These are phyloP conservation scores for Arxiozyma slooffiae DNA, from an alignment of 1,139 yeast species.

Conservation along the genomic window DNA sequence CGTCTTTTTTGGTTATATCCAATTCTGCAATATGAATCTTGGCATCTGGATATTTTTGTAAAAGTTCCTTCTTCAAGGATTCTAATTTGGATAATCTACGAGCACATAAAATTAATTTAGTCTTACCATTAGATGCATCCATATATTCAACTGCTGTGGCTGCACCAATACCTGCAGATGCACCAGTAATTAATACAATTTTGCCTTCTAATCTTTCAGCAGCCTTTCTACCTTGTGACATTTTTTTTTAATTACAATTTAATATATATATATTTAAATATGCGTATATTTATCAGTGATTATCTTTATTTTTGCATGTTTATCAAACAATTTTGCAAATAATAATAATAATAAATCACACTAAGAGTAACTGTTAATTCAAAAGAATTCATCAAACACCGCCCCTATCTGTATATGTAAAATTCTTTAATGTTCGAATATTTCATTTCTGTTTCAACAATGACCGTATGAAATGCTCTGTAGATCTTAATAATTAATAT, in stretches of 20 bases:
- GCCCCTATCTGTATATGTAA: neutral
- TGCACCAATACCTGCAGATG: constrained; percentile 53
- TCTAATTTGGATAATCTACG: constrained; percentile 51
- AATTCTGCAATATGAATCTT: constrained; percentile 42
- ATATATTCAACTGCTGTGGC: constrained; percentile 72
- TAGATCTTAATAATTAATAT: neutral
- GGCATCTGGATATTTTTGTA: constrained; percentile 39
- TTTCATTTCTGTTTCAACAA: neutral
- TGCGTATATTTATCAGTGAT: neutral
- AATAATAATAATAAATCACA: too few relatives aligned
- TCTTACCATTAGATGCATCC: constrained; percentile 54
- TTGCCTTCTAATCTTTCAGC: constrained; percentile 37
- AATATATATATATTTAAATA: neutral
- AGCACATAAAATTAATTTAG: constrained; percentile 60
- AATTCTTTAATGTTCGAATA: too few relatives aligned
- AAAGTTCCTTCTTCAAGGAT: constrained; percentile 40
- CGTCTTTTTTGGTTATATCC: constrained; percentile 49
- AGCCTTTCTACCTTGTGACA: constrained; percentile 36
- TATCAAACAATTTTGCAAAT: neutral
- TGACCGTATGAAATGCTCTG: neutral
- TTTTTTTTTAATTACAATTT: constrained; percentile 8
- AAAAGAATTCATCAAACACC: neutral
- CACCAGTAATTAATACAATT: constrained; percentile 37
- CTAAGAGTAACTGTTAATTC: too few relatives aligned
- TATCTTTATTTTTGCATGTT: too few relatives aligned